Evolutionary conservation across 352 stramenopile species (phyloP).

Genomic region (Aphanomyces euteiches): DNA sequence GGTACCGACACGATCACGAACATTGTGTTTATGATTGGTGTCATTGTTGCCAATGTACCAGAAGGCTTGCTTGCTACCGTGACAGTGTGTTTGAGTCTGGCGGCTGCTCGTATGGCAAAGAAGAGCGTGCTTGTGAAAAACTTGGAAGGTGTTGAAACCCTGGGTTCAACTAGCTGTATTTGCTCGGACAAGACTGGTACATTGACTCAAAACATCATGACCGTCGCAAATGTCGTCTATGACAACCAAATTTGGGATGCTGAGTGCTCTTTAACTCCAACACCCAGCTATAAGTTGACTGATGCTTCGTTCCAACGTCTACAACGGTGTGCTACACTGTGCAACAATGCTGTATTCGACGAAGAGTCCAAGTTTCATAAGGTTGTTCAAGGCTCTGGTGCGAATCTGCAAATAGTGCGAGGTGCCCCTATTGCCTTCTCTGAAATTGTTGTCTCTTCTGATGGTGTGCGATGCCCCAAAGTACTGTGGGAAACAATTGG

Average conservation of each 20-base stretch:
- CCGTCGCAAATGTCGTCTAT: conserved; percentile 81
- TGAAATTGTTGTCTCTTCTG: conserved; percentile 42
- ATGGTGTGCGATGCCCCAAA: conserved; percentile 34
- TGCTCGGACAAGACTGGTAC: conserved; percentile 95
- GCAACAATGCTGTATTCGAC: conserved; percentile 88
- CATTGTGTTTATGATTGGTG: conserved; percentile 93
- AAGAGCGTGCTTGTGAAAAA: conserved; percentile 95
- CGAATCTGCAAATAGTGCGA: conserved; percentile 28
- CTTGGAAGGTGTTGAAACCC: conserved; percentile 88
- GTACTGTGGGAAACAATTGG: conserved; percentile 60
- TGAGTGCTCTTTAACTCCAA: conserved; percentile 70
- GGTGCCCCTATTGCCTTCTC: conserved; percentile 49
- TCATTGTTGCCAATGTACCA: conserved; percentile 93
- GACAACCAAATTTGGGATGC: conserved; percentile 65
- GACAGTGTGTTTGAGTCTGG: conserved; percentile 89
- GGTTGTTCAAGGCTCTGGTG: conserved; percentile 33
- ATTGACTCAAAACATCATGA: conserved; percentile 94
- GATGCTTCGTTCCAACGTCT: conserved; percentile 59
- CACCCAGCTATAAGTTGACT: conserved; percentile 50
- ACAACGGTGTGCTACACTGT: conserved; percentile 81
- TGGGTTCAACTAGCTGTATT: conserved; percentile 90
- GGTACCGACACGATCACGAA: conserved; percentile 51
- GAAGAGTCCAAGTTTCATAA: conserved; percentile 68
- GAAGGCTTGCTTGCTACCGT: conserved; percentile 89
- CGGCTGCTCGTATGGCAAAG: conserved; percentile 81